Evolutionary conservation across 2,329 filamentous ascomycete species (phyloP).

Genomic region (Fusarium scirpi): DNA sequence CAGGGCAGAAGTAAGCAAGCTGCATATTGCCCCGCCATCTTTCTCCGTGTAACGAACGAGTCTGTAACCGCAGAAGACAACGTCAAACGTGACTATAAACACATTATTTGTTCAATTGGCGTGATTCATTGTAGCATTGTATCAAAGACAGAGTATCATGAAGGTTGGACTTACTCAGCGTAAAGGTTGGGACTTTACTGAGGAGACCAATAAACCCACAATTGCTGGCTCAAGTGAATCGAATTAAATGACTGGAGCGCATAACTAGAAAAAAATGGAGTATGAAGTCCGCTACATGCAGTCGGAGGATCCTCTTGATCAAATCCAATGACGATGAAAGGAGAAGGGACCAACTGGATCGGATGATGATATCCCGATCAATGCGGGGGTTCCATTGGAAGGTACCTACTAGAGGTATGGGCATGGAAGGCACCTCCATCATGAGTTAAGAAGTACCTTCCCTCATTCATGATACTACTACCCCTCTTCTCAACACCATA

Average conservation of each 20-base stretch:
- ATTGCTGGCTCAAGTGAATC: neutral
- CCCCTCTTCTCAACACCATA: slow-evolving; percentile 18
- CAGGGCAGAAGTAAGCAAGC: neutral
- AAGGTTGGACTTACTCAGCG: neutral
- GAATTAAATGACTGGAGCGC: slow-evolving; percentile 13
- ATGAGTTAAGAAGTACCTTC: neutral
- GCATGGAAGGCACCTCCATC: neutral
- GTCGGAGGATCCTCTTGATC: neutral
- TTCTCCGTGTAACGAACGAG: neutral
- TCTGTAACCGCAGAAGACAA: neutral
- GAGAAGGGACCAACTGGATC: slow-evolving; percentile 1
- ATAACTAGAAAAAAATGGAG: slow-evolving; percentile 7
- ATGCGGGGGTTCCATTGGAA: slow-evolving; percentile 20
- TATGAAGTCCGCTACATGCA: slow-evolving; percentile 3
- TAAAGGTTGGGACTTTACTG: neutral
- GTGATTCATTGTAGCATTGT: neutral
- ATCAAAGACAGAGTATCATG: neutral
- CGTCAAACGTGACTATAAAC: neutral
- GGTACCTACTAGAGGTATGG: neutral
- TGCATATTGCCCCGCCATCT: neutral
- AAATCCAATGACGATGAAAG: neutral
- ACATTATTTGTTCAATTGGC: neutral
- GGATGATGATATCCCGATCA: slow-evolving; percentile 17
- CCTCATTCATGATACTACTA: neutral
- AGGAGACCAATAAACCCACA: neutral